Evolutionary conservation across 2,329 filamentous ascomycete genomes (phyloP).

Genomic region (Fusarium clavum): DNA sequence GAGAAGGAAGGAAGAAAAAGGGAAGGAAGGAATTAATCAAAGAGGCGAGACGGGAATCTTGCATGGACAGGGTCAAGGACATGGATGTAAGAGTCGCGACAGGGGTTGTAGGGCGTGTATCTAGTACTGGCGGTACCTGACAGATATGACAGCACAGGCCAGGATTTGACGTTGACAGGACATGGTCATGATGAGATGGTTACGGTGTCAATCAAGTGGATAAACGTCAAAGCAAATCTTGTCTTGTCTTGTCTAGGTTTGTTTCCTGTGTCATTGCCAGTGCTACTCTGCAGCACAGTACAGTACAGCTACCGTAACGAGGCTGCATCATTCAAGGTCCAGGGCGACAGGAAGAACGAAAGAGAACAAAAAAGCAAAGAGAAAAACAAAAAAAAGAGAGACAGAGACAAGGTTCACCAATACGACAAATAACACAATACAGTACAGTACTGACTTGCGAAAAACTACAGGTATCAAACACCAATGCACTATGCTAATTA

Average conservation of each 20-base stretch:
- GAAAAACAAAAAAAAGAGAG: background rate
- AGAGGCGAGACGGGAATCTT: conserved; percentile 38
- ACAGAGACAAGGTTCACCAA: conserved; percentile 7
- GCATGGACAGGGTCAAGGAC: conserved; percentile 32
- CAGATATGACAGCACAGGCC: background rate
- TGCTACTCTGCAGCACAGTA: background rate
- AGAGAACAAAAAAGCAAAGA: background rate
- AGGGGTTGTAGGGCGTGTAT: conserved; percentile 16
- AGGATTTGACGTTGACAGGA: background rate
- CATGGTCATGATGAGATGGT: conserved; percentile 1
- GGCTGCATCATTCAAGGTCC: conserved; percentile 8
- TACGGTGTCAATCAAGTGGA: conserved; percentile 25
- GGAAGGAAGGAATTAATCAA: conserved; percentile 16
- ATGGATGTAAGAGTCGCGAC: background rate
- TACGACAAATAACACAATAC: background rate
- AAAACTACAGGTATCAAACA: background rate
- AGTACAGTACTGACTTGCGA: background rate
- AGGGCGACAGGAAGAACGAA: conserved; percentile 6
- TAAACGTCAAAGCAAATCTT: conserved; percentile 17
- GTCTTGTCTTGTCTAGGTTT: conserved; percentile 18
- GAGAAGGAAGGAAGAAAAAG: conserved; percentile 14
- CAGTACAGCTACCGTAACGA: background rate
- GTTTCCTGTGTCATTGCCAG: conserved; percentile 6
- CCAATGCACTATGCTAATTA: background rate
- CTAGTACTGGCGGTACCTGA: background rate